Conservation (phyloP, 1,284 basidiomycete genomes). For the Megacollybia platyphylla region DNA sequence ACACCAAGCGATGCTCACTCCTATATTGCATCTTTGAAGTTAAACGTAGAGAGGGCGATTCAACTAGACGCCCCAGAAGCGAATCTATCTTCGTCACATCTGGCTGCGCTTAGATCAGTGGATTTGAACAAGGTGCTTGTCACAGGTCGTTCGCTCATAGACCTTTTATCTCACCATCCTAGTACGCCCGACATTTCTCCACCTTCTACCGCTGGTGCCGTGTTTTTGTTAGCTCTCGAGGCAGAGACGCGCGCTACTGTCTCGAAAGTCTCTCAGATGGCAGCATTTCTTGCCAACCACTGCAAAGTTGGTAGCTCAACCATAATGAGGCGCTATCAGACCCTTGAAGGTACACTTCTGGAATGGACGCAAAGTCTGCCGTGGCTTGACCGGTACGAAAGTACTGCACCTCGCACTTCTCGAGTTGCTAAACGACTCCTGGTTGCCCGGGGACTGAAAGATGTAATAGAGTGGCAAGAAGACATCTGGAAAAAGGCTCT, state of each 20-base stretch:
- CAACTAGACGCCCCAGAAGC: no score
- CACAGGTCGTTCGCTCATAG: constrained; percentile 44
- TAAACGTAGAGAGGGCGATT: constrained; percentile 5
- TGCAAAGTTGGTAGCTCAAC: constrained; percentile 35
- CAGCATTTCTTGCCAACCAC: constrained; percentile 37
- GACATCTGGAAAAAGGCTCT: constrained; percentile 36
- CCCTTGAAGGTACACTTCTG: constrained; percentile 44
- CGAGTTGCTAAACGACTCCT: constrained; percentile 46
- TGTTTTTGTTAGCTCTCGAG: constrained; percentile 62
- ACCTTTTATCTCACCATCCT: constrained; percentile 30
- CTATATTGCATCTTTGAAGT: constrained; percentile 26
- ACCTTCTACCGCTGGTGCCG: constrained; percentile 48
- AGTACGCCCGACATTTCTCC: constrained; percentile 24
- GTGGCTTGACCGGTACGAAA: constrained; percentile 46
- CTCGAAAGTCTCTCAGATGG: constrained; percentile 39
- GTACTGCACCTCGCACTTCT: constrained; percentile 30
- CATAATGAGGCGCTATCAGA: constrained; percentile 57
- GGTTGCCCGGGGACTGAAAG: constrained; percentile 52
- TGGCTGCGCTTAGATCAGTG: constrained; percentile 25
- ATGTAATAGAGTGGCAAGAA: constrained; percentile 55
- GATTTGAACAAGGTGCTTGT: constrained; percentile 31
- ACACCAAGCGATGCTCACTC: constrained; percentile 14
- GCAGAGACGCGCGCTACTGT: constrained; percentile 43
- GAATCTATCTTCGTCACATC: constrained; percentile 21
- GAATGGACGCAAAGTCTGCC: constrained; percentile 52